Conservation (phyloP, 257 asterid species). For the Lycium barbarum region DNA sequence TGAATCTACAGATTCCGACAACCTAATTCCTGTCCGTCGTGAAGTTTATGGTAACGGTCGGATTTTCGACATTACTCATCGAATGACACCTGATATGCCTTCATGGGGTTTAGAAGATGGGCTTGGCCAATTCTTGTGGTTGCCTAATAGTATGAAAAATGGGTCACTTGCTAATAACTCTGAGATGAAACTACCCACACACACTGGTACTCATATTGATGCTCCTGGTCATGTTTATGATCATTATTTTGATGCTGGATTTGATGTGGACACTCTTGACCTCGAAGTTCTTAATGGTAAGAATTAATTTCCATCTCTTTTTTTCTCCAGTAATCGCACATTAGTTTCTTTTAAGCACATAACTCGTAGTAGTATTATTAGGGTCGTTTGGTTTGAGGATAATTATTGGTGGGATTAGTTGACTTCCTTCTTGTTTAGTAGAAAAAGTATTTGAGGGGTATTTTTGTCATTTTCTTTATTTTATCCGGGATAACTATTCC, state of each 20-base stretch:
- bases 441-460: too few species aligned
- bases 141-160: slow-evolving; percentile 81
- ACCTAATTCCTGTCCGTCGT: slow-evolving; percentile 67
- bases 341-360: neutral
- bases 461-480: too few species aligned
- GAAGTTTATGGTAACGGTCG: slow-evolving; percentile 87
- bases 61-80: slow-evolving; percentile 83
- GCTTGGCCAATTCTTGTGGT: slow-evolving; percentile 76
- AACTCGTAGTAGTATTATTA: neutral
- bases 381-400: too few species aligned
- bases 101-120: slow-evolving; percentile 74
- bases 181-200: slow-evolving; percentile 81
- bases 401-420: too few species aligned
- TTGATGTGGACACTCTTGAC: slow-evolving; percentile 94
- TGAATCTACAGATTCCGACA: slow-evolving; percentile 34
- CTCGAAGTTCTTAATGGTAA: slow-evolving; percentile 92
- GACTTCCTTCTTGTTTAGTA: too few species aligned
- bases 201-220: slow-evolving; percentile 97
- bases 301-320: neutral
- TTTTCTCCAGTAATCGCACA: neutral
- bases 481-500: too few species aligned
- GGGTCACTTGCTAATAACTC: slow-evolving; percentile 84
- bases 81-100: slow-evolving; percentile 72
- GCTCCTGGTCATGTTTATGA: slow-evolving; percentile 92
- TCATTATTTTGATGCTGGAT: slow-evolving; percentile 88